Conservation (phyloP, 2,329 filamentous ascomycete species). For the Clonostachys byssicola region DNA sequence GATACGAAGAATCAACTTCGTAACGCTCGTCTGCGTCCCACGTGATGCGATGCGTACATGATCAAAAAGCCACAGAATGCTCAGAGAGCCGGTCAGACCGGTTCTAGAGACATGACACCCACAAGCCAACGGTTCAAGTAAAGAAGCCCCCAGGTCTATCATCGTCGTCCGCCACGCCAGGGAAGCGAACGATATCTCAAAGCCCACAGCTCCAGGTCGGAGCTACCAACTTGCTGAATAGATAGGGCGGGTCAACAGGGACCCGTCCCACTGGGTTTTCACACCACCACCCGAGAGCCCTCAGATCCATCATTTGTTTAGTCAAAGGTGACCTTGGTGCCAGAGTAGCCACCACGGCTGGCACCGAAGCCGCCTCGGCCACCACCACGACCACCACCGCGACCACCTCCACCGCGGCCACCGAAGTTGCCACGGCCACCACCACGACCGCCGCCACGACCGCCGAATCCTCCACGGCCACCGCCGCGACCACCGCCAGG, state of each 20-base stretch:
- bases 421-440: constrained; percentile 42
- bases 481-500: constrained; percentile 42
- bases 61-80: constrained; percentile 24
- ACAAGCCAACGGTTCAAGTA: constrained; percentile 32
- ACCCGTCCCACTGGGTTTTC: constrained; percentile 34
- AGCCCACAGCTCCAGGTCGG: constrained; percentile 38
- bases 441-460: constrained; percentile 41
- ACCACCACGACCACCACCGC: constrained; percentile 38
- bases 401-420: constrained; percentile 43
- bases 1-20: background rate
- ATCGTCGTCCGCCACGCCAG: constrained; percentile 30
- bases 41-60: background rate
- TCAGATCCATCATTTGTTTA: constrained; percentile 34
- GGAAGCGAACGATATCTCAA: constrained; percentile 40
- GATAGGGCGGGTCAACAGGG: constrained; percentile 26
- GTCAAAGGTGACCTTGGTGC: constrained; percentile 74
- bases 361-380: constrained; percentile 50
- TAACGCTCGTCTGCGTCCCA: too few species aligned
- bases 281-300: constrained; percentile 20
- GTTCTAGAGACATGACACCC: constrained; percentile 7
- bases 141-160: constrained; percentile 52
- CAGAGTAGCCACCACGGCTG: constrained; percentile 46
- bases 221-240: constrained; percentile 17
- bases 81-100: too few species aligned
- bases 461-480: constrained; percentile 46